Evolutionary conservation across 305 asterid species (phyloP), one percentile per base, ranked within the genome.

Genomic region (Solanum aculeatissimum): DNA sequence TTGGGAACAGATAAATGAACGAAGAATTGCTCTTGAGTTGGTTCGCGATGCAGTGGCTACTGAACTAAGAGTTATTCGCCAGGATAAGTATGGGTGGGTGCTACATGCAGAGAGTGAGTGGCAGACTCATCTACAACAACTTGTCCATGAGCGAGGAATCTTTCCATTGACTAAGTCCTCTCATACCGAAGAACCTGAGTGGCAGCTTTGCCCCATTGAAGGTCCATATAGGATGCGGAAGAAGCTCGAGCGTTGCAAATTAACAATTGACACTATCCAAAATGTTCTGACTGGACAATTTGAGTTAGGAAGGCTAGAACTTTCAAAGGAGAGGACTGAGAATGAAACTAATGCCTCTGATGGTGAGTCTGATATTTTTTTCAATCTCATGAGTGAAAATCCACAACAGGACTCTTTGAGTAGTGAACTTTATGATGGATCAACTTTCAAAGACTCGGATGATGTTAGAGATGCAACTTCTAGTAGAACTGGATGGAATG

Each of bases 41-140:
- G 98, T 97, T 89, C 97, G 99, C 51, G 99, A 97, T 93, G 94
- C 96, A 85, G 92, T 97, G 97, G 93, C 98, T 80, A 97, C 99
- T 16, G 99, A 93, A 89, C 88, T 97, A 85, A 96, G 99, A 90
- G 99, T 95, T 80, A 89, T 97, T 82, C 99, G 99, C 80, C 99
- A 95, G 91, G 99, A 97, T 90, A 97, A 97, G 89, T 97, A 97
- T 89, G 99, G 99, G 80, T 97, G 99, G 99, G 98, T 97, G 86
- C 98, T 97, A 86, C 99, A 97, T 84, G 99, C 99, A 82, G 99
- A 97, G 88, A 94, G 99, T 83, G 99, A 95, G 90, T 97, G 99
- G 99, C 99, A 94, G 84, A 87, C 94, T 85, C 98, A 95, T 90
- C 95, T 97, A 86, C 99, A 93, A 83, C 98, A 95, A 86, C 99